Conservation (phyloP, 2,329 filamentous ascomycete genomes). For the Arthrinium phaeospermum region DNA sequence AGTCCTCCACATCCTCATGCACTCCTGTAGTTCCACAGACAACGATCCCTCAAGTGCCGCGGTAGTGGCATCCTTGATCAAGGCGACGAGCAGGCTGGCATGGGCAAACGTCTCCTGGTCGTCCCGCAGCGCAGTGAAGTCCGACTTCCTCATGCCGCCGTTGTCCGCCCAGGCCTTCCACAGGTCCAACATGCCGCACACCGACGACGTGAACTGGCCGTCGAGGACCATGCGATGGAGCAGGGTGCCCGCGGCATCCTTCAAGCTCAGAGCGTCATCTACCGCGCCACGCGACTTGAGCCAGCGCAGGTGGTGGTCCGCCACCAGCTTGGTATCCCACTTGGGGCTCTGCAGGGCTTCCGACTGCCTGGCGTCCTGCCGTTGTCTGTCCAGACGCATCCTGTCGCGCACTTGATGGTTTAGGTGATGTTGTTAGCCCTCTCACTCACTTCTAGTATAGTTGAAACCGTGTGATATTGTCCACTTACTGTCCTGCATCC, state of each 20-base stretch:
- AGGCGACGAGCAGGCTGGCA: constrained; percentile 53
- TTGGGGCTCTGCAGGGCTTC: constrained; percentile 60
- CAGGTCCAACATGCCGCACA: constrained; percentile 53
- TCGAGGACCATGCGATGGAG: constrained; percentile 60
- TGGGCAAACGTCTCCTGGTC: constrained; percentile 51
- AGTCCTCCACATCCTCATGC: constrained; percentile 57
- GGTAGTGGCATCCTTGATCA: constrained; percentile 51
- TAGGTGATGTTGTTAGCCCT: background rate
- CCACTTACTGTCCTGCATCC: constrained; percentile 52
- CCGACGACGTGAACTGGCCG: constrained; percentile 44
- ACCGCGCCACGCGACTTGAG: constrained; percentile 41
- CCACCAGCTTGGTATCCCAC: constrained; percentile 56
- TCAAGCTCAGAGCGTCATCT: constrained; percentile 37
- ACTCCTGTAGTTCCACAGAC: constrained; percentile 60
- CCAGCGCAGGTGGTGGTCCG: constrained; percentile 51
- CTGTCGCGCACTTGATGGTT: constrained; percentile 47
- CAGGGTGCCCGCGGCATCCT: constrained; percentile 51
- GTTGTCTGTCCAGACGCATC: constrained; percentile 45
- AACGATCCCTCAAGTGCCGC: constrained; percentile 53
- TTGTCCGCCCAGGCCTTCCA: constrained; percentile 63
- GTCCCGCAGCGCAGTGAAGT: constrained; percentile 46
- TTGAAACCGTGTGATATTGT: background rate
- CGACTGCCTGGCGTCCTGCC: constrained; percentile 50
- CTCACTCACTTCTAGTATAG: no score
- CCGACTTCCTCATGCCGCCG: constrained; percentile 56